Percentiles rank a stretch among this genome's conserved stretches.
These are phyloP conservation scores for Pleomassaria siparia DNA, from an alignment of 2,329 filamentous ascomycete genomes.

Conservation along the genomic window DNA sequence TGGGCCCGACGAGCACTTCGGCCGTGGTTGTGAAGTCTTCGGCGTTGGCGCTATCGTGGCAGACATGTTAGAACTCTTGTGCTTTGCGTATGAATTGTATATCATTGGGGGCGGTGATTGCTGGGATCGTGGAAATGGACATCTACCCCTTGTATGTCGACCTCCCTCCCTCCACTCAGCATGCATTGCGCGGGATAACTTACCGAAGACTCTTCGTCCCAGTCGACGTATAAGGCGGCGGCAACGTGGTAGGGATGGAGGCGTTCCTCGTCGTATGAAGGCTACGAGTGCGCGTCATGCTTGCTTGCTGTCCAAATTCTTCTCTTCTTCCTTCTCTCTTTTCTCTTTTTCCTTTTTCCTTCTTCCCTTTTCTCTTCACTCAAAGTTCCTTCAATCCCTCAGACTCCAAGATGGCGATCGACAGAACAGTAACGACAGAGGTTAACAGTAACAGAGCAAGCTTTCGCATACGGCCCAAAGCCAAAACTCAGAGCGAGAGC, in stretches of 20 bases:
- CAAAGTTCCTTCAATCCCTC: too few relatives aligned
- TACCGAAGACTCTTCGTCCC: constrained; percentile 8
- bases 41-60: constrained; percentile 46
- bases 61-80: too few relatives aligned
- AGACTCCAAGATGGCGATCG: too few relatives aligned
- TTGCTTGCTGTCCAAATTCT: background rate
- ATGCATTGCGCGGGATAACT: background rate
- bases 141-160: constrained; percentile 22
- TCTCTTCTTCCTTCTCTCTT: background rate
- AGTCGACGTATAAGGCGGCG: constrained; percentile 34
- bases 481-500: too few relatives aligned
- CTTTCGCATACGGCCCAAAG: too few relatives aligned
- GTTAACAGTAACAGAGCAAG: too few relatives aligned
- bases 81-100: too few relatives aligned
- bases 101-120: background rate
- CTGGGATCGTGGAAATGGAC: background rate
- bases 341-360: background rate
- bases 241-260: constrained; percentile 1
- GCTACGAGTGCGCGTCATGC: background rate
- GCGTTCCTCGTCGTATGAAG: background rate
- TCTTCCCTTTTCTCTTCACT: too few relatives aligned
- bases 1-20: constrained; percentile 43
- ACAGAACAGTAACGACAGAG: too few relatives aligned
- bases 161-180: too few relatives aligned
- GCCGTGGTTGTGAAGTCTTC: constrained; percentile 43